A percentile compares a stretch with the other conserved stretches of the same genome.
Conservation (phyloP, 2,329 filamentous ascomycete genomes). For the Apiospora aurea region DNA sequence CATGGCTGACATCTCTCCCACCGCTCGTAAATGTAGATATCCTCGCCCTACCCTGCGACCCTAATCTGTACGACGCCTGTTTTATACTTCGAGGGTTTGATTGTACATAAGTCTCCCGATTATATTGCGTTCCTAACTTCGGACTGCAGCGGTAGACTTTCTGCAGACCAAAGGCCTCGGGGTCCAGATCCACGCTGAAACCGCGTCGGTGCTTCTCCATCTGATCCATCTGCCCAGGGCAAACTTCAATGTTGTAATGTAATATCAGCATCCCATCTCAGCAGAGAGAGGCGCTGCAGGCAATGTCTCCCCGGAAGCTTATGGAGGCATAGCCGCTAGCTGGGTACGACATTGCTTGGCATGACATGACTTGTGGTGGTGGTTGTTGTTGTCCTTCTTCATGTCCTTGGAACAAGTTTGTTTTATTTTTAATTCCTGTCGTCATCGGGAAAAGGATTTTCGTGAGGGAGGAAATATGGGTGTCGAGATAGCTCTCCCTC, state of each 20-base stretch:
- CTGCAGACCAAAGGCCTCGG: neutral
- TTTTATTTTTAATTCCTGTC: conserved; percentile 5
- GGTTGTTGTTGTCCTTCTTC: neutral
- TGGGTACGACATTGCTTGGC: neutral
- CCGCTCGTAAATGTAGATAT: conserved; percentile 6
- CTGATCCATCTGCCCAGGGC: neutral
- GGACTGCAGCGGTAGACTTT: neutral
- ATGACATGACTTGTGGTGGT: neutral
- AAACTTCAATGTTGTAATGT: neutral
- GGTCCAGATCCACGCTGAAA: neutral
- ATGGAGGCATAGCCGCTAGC: neutral
- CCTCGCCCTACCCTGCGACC: neutral
- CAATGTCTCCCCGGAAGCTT: neutral
- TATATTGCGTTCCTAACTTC: neutral
- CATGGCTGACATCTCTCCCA: conserved; percentile 7
- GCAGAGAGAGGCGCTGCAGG: neutral
- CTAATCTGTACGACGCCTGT: neutral
- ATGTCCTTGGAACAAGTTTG: neutral
- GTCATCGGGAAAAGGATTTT: neutral
- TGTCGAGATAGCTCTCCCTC: conserved; percentile 1
- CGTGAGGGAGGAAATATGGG: neutral
- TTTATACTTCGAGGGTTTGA: neutral
- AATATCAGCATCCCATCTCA: neutral
- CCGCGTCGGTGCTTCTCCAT: neutral
- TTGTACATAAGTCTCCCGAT: neutral